Conservation (phyloP, 2,329 filamentous ascomycete genomes). For the Fusarium verrucosum region DNA sequence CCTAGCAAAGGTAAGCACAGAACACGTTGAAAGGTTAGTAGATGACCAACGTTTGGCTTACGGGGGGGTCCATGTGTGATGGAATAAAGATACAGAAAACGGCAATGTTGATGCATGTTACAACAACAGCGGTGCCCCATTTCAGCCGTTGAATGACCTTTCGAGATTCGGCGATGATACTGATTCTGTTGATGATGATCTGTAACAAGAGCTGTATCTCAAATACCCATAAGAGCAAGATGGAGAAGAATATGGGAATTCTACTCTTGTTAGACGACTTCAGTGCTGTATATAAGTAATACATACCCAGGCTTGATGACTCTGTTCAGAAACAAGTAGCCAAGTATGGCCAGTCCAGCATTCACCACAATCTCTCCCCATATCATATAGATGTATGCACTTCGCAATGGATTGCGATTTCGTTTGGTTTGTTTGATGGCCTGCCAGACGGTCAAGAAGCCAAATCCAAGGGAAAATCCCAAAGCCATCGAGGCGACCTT, state of each 20-base stretch:
- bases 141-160: conserved; percentile 54
- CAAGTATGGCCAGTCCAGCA: conserved; percentile 50
- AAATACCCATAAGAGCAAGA: conserved; percentile 54
- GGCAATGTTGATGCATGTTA: conserved; percentile 61
- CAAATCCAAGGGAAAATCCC: conserved; percentile 52
- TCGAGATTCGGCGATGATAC: conserved; percentile 56
- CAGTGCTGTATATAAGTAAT: too few relatives aligned
- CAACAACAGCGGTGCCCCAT: conserved; percentile 56
- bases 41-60: conserved; percentile 46
- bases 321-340: conserved; percentile 52
- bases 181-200: conserved; percentile 64
- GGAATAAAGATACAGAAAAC: conserved; percentile 66
- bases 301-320: conserved; percentile 46
- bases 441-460: conserved; percentile 52
- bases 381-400: conserved; percentile 56
- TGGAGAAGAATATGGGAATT: conserved; percentile 48
- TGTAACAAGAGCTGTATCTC: conserved; percentile 62
- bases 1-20: conserved; percentile 13
- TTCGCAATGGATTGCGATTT: conserved; percentile 48
- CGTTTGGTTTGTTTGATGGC: conserved; percentile 54
- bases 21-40: too few relatives aligned
- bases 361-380: conserved; percentile 56
- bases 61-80: conserved; percentile 52
- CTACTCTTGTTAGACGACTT: conserved; percentile 18
- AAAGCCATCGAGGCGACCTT: conserved; percentile 46